These are phyloP conservation scores for Hirsutella rhossiliensis DNA, from an alignment of 2,329 filamentous ascomycete genomes.

Conservation along the genomic window DNA sequence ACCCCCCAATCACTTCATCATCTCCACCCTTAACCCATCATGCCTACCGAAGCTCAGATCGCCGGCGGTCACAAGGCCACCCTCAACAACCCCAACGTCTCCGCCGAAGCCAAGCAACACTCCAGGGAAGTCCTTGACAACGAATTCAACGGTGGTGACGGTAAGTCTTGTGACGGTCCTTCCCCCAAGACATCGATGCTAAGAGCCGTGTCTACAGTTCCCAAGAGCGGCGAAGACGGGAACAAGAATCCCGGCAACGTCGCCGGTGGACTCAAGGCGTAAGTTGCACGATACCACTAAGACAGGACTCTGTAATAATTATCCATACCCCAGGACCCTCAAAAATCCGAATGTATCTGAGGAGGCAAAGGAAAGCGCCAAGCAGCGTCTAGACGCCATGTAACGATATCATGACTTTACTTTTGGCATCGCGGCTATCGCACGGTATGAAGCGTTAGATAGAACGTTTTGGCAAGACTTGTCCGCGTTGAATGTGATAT, in stretches of 20 bases:
- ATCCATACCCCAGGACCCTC: constrained; percentile 23
- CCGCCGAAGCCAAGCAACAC: constrained; percentile 42
- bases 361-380: constrained; percentile 42
- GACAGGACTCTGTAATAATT: constrained; percentile 7
- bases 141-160: constrained; percentile 30
- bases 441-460: neutral
- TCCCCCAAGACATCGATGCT: no score
- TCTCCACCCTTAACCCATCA: constrained; percentile 15
- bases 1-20: neutral
- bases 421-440: neutral
- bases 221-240: constrained; percentile 19
- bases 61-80: constrained; percentile 48
- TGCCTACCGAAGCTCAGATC: constrained; percentile 35
- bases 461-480: no score
- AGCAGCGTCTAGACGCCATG: constrained; percentile 32
- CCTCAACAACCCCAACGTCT: constrained; percentile 43
- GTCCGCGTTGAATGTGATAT: no score
- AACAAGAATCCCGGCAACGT: constrained; percentile 44
- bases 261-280: constrained; percentile 38
- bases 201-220: constrained; percentile 9
- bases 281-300: constrained; percentile 15
- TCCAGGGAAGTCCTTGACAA: constrained; percentile 39
- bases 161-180: no score
- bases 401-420: neutral
- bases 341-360: constrained; percentile 45